Base-by-base conservation (phyloP, 192 early-diverging fungal genomes). In the Backusella circina region DNA sequence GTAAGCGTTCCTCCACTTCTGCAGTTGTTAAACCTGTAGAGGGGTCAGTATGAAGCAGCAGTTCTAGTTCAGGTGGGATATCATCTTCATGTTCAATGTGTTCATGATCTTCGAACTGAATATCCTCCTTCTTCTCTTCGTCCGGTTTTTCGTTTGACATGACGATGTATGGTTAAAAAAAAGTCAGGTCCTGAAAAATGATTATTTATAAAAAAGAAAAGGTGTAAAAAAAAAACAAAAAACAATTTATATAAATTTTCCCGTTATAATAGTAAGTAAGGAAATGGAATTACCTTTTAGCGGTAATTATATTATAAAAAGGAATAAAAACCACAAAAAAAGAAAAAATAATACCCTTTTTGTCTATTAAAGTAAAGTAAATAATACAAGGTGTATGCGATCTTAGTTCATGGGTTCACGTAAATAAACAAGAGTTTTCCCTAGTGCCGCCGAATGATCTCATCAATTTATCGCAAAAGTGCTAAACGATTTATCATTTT, bases 11-110 rank as follows among this genome's bases (percentile, higher is more conserved):
- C 6, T 74, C 80, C 1, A 90, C 88, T 82, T 97, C 93, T 41
- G 82, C 86, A 15, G 85, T 75, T 3, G 90, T 85, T 79, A 97
- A 85, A 66, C 96, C 96, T 66, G 90, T 84, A 54, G 81, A 80
- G 8, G 93, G 94, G 71, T 95, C 92, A 4, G 95, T 95, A 2
- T 95, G 91, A 23, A 97, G 82, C 67, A 94, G 85, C 1, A 86
- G 81, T 68, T 95, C 94, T 5, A 93, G 85, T 81, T 95, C 92
- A 33, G 93, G 91, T 12, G 91, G 78, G 71, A 95, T 90, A 74
- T 93, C 90, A 66, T 93, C 91, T 72, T 87, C 80, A 75, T 93
- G 86, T 73, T 93, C 88, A 51, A 91, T 86, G 78, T 93, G 91
- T 33, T 86, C 84, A 71, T 91, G 87, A 70, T 91, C 90, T 76